Conservation (phyloP, 345 rosid species). For the Dipteronia dyeriana region DNA sequence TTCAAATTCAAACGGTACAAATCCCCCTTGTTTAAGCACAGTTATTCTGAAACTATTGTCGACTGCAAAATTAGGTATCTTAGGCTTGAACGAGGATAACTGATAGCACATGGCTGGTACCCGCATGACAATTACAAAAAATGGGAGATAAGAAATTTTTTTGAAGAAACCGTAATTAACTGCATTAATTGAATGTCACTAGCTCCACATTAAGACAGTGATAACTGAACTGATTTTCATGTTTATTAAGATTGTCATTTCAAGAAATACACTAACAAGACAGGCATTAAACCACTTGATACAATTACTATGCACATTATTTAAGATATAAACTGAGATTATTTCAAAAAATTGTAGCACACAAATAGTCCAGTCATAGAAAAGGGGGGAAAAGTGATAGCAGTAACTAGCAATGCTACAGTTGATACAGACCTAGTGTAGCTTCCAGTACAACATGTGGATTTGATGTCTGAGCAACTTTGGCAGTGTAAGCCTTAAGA, state of each 20-base stretch:
- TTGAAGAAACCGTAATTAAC: background rate
- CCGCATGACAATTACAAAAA: background rate
- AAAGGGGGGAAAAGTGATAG: conserved; percentile 7
- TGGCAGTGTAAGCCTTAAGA: conserved; percentile 87
- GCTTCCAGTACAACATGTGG: conserved; percentile 82
- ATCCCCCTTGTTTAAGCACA: background rate
- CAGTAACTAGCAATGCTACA: background rate
- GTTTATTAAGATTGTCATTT: background rate
- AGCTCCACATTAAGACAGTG: background rate
- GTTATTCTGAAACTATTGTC: background rate
- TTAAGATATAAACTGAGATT: background rate
- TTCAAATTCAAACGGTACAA: background rate
- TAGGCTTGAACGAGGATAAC: background rate
- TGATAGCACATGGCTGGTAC: background rate
- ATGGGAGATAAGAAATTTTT: background rate
- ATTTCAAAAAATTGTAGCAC: background rate
- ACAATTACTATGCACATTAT: background rate
- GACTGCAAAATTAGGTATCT: background rate
- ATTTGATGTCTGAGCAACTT: conserved; percentile 78
- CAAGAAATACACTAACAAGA: background rate
- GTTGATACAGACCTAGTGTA: conserved; percentile 60
- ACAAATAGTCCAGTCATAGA: background rate
- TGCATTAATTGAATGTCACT: background rate
- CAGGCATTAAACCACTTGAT: background rate
- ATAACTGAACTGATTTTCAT: background rate